Evolutionary conservation across 2,329 filamentous ascomycete genomes (phyloP), one percentile per base, ranked within the genome.

Genomic region (Aureobasidium sp.): DNA sequence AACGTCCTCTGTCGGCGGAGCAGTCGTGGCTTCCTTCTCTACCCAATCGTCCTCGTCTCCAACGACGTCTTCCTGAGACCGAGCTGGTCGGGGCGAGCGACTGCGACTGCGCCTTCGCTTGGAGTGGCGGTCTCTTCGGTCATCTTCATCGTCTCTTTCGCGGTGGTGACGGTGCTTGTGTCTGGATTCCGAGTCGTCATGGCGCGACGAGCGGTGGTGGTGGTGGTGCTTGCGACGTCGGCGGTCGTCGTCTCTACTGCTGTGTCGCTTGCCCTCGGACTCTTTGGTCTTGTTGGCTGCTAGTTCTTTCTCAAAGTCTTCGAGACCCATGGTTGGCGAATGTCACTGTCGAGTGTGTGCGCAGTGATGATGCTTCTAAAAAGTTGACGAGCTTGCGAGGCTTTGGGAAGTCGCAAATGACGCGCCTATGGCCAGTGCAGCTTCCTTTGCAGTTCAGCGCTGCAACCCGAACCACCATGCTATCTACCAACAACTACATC

Each of bases 241-340:
- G 60, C 66, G 69, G 57, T 70, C 65, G n/a, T 68, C 62, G 37
- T 73, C 71, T 60, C 69, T 69, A 65, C 72, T 75, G 23, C 71
- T 69, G 61, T 78, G 79, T 46, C 77, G 74, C 40, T 76, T 45
- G 75, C 73, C 62, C 73, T 74, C 61, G 80, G 79, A 74, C 45
- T 83, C 79, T 59, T 81, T 78, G 49, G 76, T 76, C 69, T 84
- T 87, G 65, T 83, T 85, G 46, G 85, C 81, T 1, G 86, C 87
- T 13, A 95, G 79, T 27, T 85, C 78, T 70, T 86, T 89, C 72
- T 95, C 90, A 62, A 95, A 95, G 61, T 92, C 89, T 66, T 85
- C 83, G 61, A 86, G 70, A 5, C 80, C 79, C 83, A 85, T 85
- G 29, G 40, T 57, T 45, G 53, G 1, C 21, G 25, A 7, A 17